Evolutionary conservation across 352 stramenopile genomes (phyloP).

Genomic region (Thalassiosira oceanica): DNA sequence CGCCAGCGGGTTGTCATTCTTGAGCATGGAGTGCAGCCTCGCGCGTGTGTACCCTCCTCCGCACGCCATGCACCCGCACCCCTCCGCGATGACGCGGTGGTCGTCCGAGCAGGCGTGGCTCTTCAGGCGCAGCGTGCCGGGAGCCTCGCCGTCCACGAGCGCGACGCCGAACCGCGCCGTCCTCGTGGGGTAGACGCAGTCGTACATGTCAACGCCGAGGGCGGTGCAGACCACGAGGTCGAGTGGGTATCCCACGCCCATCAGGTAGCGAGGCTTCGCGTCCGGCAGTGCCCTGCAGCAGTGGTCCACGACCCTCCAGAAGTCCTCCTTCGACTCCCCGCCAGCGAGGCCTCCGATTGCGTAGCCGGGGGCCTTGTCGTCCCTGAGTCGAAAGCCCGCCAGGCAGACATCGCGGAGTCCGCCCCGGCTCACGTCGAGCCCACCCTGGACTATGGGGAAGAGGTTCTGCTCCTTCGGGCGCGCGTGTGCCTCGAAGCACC

Average conservation of each 20-base stretch:
- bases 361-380: slow-evolving; percentile 88
- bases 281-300: slow-evolving; percentile 85
- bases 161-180: slow-evolving; percentile 94
- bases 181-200: slow-evolving; percentile 96
- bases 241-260: slow-evolving; percentile 96
- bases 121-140: slow-evolving; percentile 67
- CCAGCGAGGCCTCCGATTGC: slow-evolving; percentile 94
- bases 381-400: slow-evolving; percentile 81
- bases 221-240: slow-evolving; percentile 96
- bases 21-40: slow-evolving; percentile 77
- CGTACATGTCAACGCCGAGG: slow-evolving; percentile 95
- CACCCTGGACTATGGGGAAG: slow-evolving; percentile 96
- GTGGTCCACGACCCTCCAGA: slow-evolving; percentile 92
- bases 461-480: slow-evolving; percentile 89
- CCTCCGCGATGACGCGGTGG: slow-evolving; percentile 55
- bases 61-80: slow-evolving; percentile 69
- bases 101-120: slow-evolving; percentile 63
- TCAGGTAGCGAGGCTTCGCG: slow-evolving; percentile 95
- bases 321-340: slow-evolving; percentile 90
- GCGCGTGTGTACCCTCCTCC: slow-evolving; percentile 56
- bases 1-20: slow-evolving; percentile 71
- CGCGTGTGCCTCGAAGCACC: slow-evolving; percentile 89
- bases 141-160: slow-evolving; percentile 76
- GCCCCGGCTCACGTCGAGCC: slow-evolving; percentile 87
- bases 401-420: slow-evolving; percentile 92